These are phyloP conservation scores for Mucor plumbeus DNA, from an alignment of 371 early-diverging fungal genomes.

Conservation along the genomic window DNA sequence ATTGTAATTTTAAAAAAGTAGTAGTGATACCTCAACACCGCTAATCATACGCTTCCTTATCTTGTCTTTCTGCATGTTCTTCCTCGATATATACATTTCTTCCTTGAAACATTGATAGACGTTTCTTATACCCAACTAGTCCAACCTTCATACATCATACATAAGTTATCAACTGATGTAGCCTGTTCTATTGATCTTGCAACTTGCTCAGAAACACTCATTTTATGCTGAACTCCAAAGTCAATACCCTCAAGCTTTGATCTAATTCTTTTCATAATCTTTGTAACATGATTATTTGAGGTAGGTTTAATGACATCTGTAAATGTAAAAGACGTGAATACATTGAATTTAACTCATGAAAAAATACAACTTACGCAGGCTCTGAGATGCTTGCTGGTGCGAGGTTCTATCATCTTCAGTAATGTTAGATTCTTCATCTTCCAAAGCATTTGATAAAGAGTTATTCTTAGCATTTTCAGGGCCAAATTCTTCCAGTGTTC, in stretches of 20 bases:
- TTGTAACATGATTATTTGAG: constrained; percentile 63
- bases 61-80: not conserved
- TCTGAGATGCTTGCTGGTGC: constrained; percentile 13
- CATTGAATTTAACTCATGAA: not conserved
- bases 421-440: not conserved
- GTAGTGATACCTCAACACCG: not conserved
- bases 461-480: constrained; percentile 33
- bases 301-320: not conserved
- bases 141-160: constrained; percentile 65
- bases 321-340: not conserved
- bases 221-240: constrained; percentile 51
- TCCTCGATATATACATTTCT: too few relatives aligned
- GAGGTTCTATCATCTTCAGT: not conserved
- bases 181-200: constrained; percentile 64
- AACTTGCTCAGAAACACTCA: constrained; percentile 67
- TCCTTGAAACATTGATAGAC: too few relatives aligned
- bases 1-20: not conserved
- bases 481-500: constrained; percentile 47
- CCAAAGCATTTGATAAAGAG: not conserved
- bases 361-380: constrained; percentile 15
- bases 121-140: constrained; percentile 62
- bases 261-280: constrained; percentile 65
- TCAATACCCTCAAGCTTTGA: constrained; percentile 78
- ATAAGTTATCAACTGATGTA: constrained; percentile 59
- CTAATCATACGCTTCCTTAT: too few relatives aligned